Percentiles rank a stretch among this genome's conserved stretches.
These are phyloP conservation scores for Barnettozyma hawaiiensis DNA, from an alignment of 1,139 yeast species.

Conservation along the genomic window DNA sequence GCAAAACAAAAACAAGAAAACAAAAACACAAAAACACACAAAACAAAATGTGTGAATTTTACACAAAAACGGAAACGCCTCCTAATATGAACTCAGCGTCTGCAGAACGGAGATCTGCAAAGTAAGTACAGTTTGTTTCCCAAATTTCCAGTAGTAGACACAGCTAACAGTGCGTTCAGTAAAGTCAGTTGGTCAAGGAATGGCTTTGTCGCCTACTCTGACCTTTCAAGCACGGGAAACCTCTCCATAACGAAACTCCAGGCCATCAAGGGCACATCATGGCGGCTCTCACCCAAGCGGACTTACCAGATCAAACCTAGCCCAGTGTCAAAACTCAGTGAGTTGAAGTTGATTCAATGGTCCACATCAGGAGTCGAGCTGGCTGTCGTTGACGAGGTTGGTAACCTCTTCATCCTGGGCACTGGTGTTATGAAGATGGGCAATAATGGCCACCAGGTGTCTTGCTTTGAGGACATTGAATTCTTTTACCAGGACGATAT, in stretches of 20 bases:
- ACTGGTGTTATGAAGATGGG: constrained; percentile 19
- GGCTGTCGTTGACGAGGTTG: constrained; percentile 36
- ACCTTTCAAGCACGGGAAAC: constrained; percentile 22
- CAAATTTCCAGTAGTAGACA: neutral
- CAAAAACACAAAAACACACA: neutral
- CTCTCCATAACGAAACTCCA: constrained; percentile 56
- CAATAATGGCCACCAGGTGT: constrained; percentile 17
- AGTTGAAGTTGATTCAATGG: constrained; percentile 36
- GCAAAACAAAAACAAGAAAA: neutral
- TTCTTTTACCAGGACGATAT: constrained; percentile 33
- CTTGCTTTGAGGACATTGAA: constrained; percentile 28
- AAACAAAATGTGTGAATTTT: no score
- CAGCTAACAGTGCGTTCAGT: constrained; percentile 15
- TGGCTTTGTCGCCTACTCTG: constrained; percentile 62
- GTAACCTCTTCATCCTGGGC: constrained; percentile 33
- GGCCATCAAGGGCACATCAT: constrained; percentile 54
- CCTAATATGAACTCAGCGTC: constrained; percentile 5
- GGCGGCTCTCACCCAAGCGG: constrained; percentile 60
- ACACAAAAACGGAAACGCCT: no score
- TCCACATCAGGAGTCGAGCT: constrained; percentile 36
- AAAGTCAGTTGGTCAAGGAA: constrained; percentile 67
- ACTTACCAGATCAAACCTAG: constrained; percentile 34
- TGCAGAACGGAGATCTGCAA: neutral
- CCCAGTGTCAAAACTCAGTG: constrained; percentile 13
- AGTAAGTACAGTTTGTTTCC: constrained; percentile 5